Conservation (phyloP, 768 basidiomycete species). For the Boletales sp. region DNA sequence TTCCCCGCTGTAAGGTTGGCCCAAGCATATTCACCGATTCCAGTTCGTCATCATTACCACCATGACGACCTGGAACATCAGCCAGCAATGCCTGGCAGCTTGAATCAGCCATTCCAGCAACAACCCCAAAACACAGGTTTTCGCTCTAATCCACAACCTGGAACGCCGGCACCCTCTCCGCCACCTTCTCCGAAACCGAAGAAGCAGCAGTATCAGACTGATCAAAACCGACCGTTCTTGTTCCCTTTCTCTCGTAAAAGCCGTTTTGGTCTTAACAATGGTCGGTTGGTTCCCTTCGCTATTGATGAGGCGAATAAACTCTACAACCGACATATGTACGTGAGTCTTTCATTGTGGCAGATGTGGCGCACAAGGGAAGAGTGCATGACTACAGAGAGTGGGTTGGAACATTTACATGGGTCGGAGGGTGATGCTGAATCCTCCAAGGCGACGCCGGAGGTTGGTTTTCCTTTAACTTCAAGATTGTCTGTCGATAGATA, state of each 20-base stretch:
- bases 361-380: constrained; percentile 97
- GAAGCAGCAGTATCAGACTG: constrained; percentile 98
- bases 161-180: constrained; percentile 89
- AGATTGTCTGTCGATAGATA: too few species aligned
- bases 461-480: constrained; percentile 16
- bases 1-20: constrained; percentile 66
- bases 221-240: constrained; percentile 89
- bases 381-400: constrained; percentile 91
- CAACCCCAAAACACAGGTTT: constrained; percentile 24
- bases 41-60: constrained; percentile 91
- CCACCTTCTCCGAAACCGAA: constrained; percentile 86
- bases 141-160: constrained; percentile 56
- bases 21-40: constrained; percentile 90
- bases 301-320: constrained; percentile 94
- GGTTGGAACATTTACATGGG: constrained; percentile 76
- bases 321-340: constrained; percentile 86
- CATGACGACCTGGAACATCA: constrained; percentile 69
- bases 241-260: constrained; percentile 85
- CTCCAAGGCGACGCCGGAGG: constrained; percentile 44
- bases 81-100: constrained; percentile 35
- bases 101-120: constrained; percentile 36
- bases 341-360: constrained; percentile 84
- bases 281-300: constrained; percentile 84
- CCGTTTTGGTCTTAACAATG: constrained; percentile 47
- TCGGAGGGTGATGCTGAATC: constrained; percentile 55